Evolutionary conservation across 495 filamentous ascomycete genomes (phyloP).

Genomic region (Aspergillus cristatus): DNA sequence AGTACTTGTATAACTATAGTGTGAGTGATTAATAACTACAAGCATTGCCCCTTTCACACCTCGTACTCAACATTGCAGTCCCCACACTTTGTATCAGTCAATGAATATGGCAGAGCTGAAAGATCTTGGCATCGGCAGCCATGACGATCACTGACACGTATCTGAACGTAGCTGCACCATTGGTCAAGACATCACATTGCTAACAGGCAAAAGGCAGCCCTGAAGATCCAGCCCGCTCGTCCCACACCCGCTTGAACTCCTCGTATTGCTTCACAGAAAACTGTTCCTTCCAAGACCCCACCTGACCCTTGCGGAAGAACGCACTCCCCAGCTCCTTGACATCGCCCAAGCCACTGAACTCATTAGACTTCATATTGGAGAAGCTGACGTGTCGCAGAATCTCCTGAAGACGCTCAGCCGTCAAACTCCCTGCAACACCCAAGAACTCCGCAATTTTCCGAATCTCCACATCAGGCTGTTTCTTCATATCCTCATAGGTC

Average conservation of each 20-base stretch:
- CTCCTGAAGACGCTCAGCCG: not conserved
- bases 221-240: too few relatives aligned
- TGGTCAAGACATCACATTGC: too few relatives aligned
- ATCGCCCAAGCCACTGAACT: not conserved
- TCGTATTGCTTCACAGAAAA: not conserved
- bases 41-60: too few relatives aligned
- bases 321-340: not conserved
- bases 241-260: not conserved
- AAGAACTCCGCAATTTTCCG: not conserved
- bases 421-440: not conserved
- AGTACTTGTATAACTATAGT: too few relatives aligned
- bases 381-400: not conserved
- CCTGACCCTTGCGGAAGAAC: slow-evolving; percentile 3
- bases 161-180: too few relatives aligned
- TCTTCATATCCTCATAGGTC: not conserved
- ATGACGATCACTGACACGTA: too few relatives aligned
- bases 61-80: too few relatives aligned
- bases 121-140: too few relatives aligned
- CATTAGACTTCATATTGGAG: not conserved
- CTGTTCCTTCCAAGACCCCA: slow-evolving; percentile 2
- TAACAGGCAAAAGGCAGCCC: too few relatives aligned
- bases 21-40: too few relatives aligned
- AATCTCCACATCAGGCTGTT: not conserved
- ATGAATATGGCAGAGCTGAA: too few relatives aligned
- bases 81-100: too few relatives aligned